Base-by-base conservation (phyloP, 345 rosid genomes). In the Geranium rotundifolium region DNA sequence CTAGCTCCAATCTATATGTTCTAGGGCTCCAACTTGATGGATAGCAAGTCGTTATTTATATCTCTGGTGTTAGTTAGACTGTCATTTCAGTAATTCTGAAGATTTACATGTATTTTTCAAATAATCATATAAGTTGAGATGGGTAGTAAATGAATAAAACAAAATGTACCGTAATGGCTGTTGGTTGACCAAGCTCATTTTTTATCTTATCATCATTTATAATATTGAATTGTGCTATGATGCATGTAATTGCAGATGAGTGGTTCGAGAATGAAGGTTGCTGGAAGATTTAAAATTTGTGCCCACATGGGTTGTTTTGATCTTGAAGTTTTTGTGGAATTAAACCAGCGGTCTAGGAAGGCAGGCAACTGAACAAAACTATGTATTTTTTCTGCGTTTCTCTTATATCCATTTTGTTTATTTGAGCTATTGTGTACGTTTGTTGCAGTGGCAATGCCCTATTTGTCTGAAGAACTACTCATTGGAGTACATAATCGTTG, bases 341-440 rank as follows among this genome's bases (percentile, higher is more conserved):
- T 93, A 75, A 93, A 90, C 79, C 91, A 90, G 79, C 96, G 99
- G 34, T 86, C 97, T 72, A 83, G 97, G 78, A 93, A 93, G 97
- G 99, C 82, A 80, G 71, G 89, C 66, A 58, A 57, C 61, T 67
- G 50, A 49, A 46, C 52, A 46, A 0, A 46, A 7, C 10, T 46
- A 46, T 7, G 14, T 46, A 46, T 7, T 30, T 1, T 55, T 23
- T 12, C 37, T 15, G 7, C n/a, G 46, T 63, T 67, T 49, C 67
- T 66, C 29, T 1, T 59, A 19, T 7, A 57, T n/a, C 12, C n/a
- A 54, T 65, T 65, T 49, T 70, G 66, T 46, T 46, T 46, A 46
- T 68, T 63, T 54, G 58, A 56, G 50, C 59, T 4, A 17, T 9
- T 75, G 74, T 34, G 7, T 62, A 59, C 58, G 61, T 50, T 58